phyloP scores from a whole-genome alignment of 2,329 filamentous ascomycete genomes.

The Microdochium bolleyi region DNA sequence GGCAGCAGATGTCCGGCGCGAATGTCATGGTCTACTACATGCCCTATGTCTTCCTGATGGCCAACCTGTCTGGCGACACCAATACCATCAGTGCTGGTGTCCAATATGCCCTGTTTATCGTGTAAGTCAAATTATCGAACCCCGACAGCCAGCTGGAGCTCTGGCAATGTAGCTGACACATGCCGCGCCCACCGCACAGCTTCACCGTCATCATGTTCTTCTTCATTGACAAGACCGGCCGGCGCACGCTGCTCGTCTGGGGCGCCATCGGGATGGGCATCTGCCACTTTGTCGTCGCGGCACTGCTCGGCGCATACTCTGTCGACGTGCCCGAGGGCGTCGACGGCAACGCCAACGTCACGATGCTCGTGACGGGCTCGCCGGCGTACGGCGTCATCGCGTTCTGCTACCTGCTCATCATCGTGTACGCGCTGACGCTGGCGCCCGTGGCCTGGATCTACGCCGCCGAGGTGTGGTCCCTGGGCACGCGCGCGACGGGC shows the following conservation, averaged over 20 bases:
- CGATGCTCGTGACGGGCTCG: conserved; percentile 40
- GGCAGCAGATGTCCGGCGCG: conserved; percentile 45
- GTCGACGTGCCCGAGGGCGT: conserved; percentile 31
- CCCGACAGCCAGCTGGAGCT: too few species aligned
- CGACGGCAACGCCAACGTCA: conserved; percentile 41
- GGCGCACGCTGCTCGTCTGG: conserved; percentile 57
- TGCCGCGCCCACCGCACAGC: conserved; percentile 8
- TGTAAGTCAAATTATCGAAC: conserved; percentile 15
- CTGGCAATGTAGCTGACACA: too few species aligned
- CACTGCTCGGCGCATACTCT: conserved; percentile 40
- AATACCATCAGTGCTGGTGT: conserved; percentile 47
- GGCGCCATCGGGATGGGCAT: conserved; percentile 58
- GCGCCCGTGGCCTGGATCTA: conserved; percentile 61
- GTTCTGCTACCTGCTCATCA: conserved; percentile 56
- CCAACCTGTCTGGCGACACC: conserved; percentile 41
- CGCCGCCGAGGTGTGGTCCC: conserved; percentile 55
- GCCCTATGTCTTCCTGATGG: conserved; percentile 54
- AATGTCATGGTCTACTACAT: conserved; percentile 52
- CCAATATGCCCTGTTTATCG: conserved; percentile 43
- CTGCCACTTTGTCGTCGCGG: conserved; percentile 49
- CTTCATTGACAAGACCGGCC: conserved; percentile 46
- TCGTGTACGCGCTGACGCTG: conserved; percentile 56
- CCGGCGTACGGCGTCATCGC: conserved; percentile 56
- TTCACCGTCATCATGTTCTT: conserved; percentile 41
- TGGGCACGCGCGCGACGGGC: conserved; percentile 51